Evolutionary conservation across 768 basidiomycete genomes (phyloP).

Genomic region (Podaxis mareebaensis): DNA sequence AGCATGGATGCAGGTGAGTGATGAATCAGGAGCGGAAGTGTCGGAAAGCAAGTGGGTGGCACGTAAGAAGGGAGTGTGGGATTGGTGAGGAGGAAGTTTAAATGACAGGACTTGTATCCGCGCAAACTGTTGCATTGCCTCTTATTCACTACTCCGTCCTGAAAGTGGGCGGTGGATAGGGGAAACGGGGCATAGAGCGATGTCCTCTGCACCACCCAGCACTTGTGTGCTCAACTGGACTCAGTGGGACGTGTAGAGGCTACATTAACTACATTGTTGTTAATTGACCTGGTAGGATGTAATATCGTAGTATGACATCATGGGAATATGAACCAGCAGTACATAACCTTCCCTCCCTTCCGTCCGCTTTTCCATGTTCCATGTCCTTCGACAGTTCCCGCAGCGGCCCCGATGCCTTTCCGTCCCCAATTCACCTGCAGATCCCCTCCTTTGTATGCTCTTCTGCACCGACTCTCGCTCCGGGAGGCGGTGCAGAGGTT

Average conservation of each 20-base stretch:
- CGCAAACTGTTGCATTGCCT: constrained; percentile 34
- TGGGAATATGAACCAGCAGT: neutral
- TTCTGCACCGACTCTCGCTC: constrained; percentile 60
- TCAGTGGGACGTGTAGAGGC: neutral
- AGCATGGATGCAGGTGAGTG: neutral
- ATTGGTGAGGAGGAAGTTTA: constrained; percentile 8
- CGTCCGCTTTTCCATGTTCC: constrained; percentile 10
- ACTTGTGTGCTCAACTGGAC: neutral
- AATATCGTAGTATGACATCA: constrained; percentile 11
- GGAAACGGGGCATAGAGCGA: constrained; percentile 68
- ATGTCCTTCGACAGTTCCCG: constrained; percentile 21
- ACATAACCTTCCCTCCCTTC: constrained; percentile 4
- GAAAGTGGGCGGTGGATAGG: constrained; percentile 63
- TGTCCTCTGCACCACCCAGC: neutral
- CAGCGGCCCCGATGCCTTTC: neutral
- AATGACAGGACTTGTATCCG: constrained; percentile 17
- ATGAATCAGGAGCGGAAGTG: neutral
- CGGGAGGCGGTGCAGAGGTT: constrained; percentile 75
- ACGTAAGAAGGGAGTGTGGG: constrained; percentile 4
- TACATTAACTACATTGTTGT: neutral
- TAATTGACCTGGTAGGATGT: neutral
- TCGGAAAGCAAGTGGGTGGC: constrained; percentile 5
- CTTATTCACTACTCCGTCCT: constrained; percentile 78
- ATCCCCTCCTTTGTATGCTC: constrained; percentile 65
- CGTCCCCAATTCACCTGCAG: constrained; percentile 35